Conservation (phyloP, 768 basidiomycete genomes). For the Suillus bovinus region DNA sequence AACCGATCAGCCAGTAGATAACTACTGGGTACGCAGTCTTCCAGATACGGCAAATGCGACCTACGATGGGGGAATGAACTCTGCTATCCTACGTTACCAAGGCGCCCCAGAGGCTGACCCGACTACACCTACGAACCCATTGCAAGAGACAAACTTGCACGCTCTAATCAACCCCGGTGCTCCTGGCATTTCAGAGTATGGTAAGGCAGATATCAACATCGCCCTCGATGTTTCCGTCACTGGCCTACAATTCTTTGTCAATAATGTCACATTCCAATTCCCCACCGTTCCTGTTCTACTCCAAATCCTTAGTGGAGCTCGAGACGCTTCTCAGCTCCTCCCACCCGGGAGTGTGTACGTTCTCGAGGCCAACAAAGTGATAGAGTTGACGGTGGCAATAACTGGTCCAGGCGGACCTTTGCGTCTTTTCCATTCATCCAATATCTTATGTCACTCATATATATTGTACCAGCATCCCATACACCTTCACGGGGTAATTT, state of each 20-base stretch:
- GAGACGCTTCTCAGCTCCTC: slow-evolving; percentile 26
- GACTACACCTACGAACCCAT: slow-evolving; percentile 31
- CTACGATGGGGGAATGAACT: slow-evolving; percentile 47
- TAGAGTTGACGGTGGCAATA: slow-evolving; percentile 19
- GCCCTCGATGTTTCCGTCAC: slow-evolving; percentile 17
- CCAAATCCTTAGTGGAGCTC: slow-evolving; percentile 44
- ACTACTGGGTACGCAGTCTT: slow-evolving; percentile 50
- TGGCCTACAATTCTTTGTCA: slow-evolving; percentile 15
- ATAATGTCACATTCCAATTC: slow-evolving; percentile 14
- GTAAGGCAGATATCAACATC: slow-evolving; percentile 43
- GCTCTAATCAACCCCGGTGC: slow-evolving; percentile 28
- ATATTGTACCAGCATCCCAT: slow-evolving; percentile 37
- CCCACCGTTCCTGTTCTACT: slow-evolving; percentile 44
- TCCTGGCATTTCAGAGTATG: slow-evolving; percentile 39
- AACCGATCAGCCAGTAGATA: slow-evolving; percentile 34
- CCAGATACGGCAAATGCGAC: slow-evolving; percentile 23
- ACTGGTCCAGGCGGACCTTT: slow-evolving; percentile 10
- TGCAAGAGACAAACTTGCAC: slow-evolving; percentile 34
- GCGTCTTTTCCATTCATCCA: not conserved
- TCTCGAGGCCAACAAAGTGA: slow-evolving; percentile 28
- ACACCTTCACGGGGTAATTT: slow-evolving; percentile 43
- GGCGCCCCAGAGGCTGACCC: slow-evolving; percentile 43
- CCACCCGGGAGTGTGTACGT: slow-evolving; percentile 25
- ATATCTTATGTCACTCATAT: not conserved
- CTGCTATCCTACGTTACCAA: slow-evolving; percentile 52